Base-by-base conservation (phyloP, 2,329 filamentous ascomycete genomes). In the Camptophora hylomeconis region DNA sequence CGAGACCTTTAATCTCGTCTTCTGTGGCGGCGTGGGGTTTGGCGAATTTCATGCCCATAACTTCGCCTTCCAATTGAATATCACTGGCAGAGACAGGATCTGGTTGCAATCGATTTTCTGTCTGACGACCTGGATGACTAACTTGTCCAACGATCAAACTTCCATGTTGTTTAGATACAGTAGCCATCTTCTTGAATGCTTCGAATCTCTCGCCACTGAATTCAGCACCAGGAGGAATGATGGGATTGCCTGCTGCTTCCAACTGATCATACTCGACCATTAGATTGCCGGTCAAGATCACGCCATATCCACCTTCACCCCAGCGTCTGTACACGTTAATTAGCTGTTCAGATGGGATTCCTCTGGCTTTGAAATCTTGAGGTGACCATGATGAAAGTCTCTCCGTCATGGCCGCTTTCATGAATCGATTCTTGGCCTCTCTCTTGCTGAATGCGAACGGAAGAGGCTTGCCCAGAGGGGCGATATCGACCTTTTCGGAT, bases 401-500 rank as follows among this genome's bases (percentile, higher is more conserved):
- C 48, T 80, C 75, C 2, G 68, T 69, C 74, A 80, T 78, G 21
- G 75, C 68, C 5, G 58, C 72, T 49, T 80, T 80, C 39, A 78
- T 50, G 45, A 78, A 73, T 11, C 72, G 61, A 47, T 79, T 80
- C 21, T 63, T 65, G 2, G 73, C 72, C 2, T 62, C 66, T 32
- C 57, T 60, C 29, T 64, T 60, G 22, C 64, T 65, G 48, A 69
- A 68, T 17, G 53, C 48, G 36, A 66, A 68, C 9, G 52, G 47
- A 26, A 71, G 52, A 8, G 65, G 61, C 39, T 57, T 40, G 8
- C 51, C 61, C n/a, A 70, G 47, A 1, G 59, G 52, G 2, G 55
- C 13, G 3, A 21, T n/a, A 16, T 28, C 26, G 16, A 13, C 26
- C 5, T 23, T 17, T 9, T 29, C 25, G 10, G 25, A 14, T 15